These are phyloP conservation scores for Passiflora organensis DNA, from an alignment of 345 rosid genomes.

Conservation along the genomic window DNA sequence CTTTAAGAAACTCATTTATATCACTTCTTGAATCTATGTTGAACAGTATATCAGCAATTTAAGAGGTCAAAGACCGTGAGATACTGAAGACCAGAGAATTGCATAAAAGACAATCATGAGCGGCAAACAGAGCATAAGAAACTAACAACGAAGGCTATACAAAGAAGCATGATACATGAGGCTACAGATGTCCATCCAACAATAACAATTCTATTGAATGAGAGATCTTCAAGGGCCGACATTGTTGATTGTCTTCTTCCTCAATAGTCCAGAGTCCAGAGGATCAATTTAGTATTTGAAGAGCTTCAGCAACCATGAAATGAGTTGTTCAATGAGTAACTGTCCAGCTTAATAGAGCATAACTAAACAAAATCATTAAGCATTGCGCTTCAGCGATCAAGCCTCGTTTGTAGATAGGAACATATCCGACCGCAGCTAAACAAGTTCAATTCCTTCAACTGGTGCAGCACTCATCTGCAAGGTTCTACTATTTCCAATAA, in stretches of 20 bases:
- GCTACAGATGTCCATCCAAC: constrained; percentile 5
- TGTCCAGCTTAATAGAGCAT: not conserved
- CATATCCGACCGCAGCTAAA: constrained; percentile 21
- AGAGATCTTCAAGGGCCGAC: not conserved
- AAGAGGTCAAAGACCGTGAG: constrained; percentile 5
- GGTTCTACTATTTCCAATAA: constrained; percentile 68
- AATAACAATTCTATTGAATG: not conserved
- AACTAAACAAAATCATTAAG: not conserved
- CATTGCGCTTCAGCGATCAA: not conserved
- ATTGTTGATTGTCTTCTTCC: too few relatives aligned
- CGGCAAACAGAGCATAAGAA: constrained; percentile 8
- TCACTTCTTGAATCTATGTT: constrained; percentile 15
- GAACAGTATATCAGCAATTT: not conserved
- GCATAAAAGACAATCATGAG: not conserved
- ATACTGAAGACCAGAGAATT: constrained; percentile 10
- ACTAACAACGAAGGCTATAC: constrained; percentile 1
- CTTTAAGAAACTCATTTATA: constrained; percentile 11
- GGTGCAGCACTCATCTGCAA: constrained; percentile 74
- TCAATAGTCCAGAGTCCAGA: too few relatives aligned
- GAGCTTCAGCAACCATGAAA: constrained; percentile 3
- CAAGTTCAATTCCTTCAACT: constrained; percentile 57
- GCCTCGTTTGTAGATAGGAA: not conserved
- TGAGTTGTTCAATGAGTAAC: constrained; percentile 5
- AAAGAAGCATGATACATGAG: constrained; percentile 2
- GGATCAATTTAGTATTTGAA: not conserved